These are phyloP conservation scores for Macadamia integrifolia DNA, from an alignment of 164 flowering plant species.

Conservation along the genomic window DNA sequence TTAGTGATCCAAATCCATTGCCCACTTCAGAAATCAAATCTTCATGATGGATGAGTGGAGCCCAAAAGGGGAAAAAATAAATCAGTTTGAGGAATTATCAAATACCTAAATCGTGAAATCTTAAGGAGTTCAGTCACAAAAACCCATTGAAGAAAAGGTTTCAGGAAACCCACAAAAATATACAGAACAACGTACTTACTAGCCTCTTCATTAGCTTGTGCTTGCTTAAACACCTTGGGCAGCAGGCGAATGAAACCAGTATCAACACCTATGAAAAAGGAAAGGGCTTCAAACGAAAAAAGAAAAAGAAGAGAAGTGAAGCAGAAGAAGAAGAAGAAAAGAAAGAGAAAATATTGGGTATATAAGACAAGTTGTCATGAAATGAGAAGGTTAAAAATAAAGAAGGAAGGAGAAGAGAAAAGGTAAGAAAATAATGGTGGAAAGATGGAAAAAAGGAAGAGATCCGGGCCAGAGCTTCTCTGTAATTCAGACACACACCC, in stretches of 20 bases:
- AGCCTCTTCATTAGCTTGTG: conserved; percentile 60
- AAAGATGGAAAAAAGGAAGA: neutral
- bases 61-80: neutral
- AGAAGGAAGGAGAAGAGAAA: neutral
- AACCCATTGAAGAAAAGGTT: neutral
- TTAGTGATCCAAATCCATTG: neutral
- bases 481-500: too few relatives aligned
- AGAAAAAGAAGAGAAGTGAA: neutral
- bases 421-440: neutral
- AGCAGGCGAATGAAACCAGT: conserved; percentile 5
- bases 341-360: neutral
- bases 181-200: conserved; percentile 66
- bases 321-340: neutral
- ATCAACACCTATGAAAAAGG: conserved; percentile 5
- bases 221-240: conserved; percentile 15
- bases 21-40: neutral
- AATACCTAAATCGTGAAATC: conserved; percentile 2
- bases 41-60: too few relatives aligned
- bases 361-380: neutral
- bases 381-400: neutral
- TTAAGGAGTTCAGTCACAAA: neutral
- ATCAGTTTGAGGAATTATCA: neutral
- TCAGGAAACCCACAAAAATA: too few relatives aligned
- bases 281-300: neutral
- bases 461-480: too few relatives aligned